phyloP scores from a whole-genome alignment of 495 filamentous ascomycete species.

The Penicillium taxi region DNA sequence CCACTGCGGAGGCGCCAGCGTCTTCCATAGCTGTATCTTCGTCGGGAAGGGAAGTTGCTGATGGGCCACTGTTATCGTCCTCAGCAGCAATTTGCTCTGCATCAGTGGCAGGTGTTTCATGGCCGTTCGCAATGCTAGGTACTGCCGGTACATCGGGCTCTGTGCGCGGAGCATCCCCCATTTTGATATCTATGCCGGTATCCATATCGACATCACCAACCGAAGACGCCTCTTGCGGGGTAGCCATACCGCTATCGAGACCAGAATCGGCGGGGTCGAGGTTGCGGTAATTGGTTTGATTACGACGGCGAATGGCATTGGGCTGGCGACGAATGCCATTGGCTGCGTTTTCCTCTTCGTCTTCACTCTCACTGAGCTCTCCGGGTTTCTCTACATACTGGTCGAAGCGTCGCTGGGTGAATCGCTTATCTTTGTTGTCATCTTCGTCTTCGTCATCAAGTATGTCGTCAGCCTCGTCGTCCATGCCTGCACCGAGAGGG shows the following conservation, averaged over 20 bases:
- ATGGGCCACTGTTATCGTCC: conserved; percentile 29
- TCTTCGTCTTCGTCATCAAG: conserved; percentile 87
- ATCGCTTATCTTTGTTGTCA: conserved; percentile 74
- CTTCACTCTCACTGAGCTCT: conserved; percentile 77
- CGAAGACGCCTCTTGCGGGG: conserved; percentile 43
- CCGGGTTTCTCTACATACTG: conserved; percentile 62
- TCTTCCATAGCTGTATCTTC: conserved; percentile 63
- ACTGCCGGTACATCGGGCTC: conserved; percentile 23
- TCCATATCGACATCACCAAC: conserved; percentile 44
- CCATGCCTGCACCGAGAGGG: conserved; percentile 54
- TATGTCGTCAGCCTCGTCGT: conserved; percentile 81
- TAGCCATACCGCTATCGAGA: conserved; percentile 52
- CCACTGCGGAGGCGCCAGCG: conserved; percentile 27
- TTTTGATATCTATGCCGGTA: conserved; percentile 40
- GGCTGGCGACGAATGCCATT: conserved; percentile 64
- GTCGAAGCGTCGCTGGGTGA: conserved; percentile 79
- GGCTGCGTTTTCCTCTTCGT: conserved; percentile 71
- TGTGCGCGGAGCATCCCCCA: conserved; percentile 43
- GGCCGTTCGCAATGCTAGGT: conserved; percentile 23
- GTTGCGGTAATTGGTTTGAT: conserved; percentile 66
- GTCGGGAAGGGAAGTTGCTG: conserved; percentile 42
- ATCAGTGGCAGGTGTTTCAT: conserved; percentile 31
- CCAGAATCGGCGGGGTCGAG: conserved; percentile 60
- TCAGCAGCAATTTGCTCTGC: conserved; percentile 34
- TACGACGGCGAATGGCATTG: conserved; percentile 49